Conservation (phyloP, 139 green algal genomes). For the Chlamydomonas schloesseri region DNA sequence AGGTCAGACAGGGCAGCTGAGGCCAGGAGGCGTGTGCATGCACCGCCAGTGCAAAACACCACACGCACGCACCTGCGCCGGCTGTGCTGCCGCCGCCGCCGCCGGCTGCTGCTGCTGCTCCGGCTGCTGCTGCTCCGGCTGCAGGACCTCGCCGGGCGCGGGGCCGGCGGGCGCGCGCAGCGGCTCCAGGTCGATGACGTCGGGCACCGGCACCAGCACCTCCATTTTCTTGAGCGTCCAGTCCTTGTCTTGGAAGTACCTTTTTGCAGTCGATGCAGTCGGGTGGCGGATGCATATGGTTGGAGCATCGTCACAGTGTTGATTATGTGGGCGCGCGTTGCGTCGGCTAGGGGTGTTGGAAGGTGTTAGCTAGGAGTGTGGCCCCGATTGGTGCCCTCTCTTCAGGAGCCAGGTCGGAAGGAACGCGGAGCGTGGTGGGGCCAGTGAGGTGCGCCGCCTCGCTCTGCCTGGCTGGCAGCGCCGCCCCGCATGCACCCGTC, state of each 20-base stretch:
- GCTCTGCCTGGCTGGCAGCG: too few relatives aligned
- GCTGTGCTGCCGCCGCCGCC: constrained; percentile 32
- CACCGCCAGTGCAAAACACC: neutral
- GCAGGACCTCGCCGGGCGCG: constrained; percentile 81
- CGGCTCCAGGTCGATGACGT: constrained; percentile 83
- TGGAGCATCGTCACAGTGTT: too few relatives aligned
- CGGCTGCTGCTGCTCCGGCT: constrained; percentile 72
- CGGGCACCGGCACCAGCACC: constrained; percentile 88
- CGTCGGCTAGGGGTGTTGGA: neutral
- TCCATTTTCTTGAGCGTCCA: constrained; percentile 95
- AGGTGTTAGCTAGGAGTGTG: neutral
- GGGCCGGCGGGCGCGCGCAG: constrained; percentile 73
- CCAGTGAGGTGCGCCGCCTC: too few relatives aligned
- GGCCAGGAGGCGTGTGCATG: neutral
- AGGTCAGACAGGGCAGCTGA: too few relatives aligned
- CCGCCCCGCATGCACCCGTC: too few relatives aligned
- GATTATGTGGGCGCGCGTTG: too few relatives aligned
- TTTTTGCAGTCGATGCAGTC: neutral
- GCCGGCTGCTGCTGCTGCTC: constrained; percentile 75
- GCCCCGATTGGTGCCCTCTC: too few relatives aligned
- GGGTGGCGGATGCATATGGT: too few relatives aligned
- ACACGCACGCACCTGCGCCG: constrained; percentile 2
- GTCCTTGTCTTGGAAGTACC: constrained; percentile 74
- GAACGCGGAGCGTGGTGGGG: too few relatives aligned
- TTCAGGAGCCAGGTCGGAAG: too few relatives aligned